These are phyloP conservation scores for Ramularia endophylla DNA, from an alignment of 2,329 filamentous ascomycete species.

Conservation along the genomic window DNA sequence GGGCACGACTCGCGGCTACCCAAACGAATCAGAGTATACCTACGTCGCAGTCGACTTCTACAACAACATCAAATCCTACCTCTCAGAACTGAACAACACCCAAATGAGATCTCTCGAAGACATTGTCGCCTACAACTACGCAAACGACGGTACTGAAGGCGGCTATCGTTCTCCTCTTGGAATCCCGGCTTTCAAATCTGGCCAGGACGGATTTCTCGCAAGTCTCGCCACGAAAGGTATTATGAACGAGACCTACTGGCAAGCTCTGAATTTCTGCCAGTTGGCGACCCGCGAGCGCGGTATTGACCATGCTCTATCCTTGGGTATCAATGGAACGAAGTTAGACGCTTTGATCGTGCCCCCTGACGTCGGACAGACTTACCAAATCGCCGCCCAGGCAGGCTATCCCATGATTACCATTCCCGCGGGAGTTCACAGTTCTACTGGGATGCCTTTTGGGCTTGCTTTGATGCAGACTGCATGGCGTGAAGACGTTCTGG, in stretches of 20 bases:
- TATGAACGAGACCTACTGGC: constrained; percentile 59
- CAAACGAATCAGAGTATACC: constrained; percentile 70
- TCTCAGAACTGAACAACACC: constrained; percentile 58
- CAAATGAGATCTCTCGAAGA: constrained; percentile 56
- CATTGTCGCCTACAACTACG: constrained; percentile 54
- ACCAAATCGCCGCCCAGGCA: constrained; percentile 67
- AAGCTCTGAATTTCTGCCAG: constrained; percentile 58
- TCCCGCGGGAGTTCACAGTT: constrained; percentile 52
- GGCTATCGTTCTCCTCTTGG: constrained; percentile 48
- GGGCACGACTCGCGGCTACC: constrained; percentile 53
- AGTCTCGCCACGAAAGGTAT: constrained; percentile 56
- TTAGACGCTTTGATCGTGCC: constrained; percentile 64
- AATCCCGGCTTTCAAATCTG: constrained; percentile 60
- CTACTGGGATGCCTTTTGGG: constrained; percentile 41
- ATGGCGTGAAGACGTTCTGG: constrained; percentile 28
- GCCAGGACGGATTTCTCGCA: constrained; percentile 65
- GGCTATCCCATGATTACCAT: constrained; percentile 69
- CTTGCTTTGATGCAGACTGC: constrained; percentile 35
- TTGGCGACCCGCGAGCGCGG: constrained; percentile 56
- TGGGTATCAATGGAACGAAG: constrained; percentile 35
- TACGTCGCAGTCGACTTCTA: constrained; percentile 68
- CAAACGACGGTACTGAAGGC: constrained; percentile 61
- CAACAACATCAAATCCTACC: constrained; percentile 59
- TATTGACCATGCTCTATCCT: constrained; percentile 60
- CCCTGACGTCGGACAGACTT: constrained; percentile 60